These are phyloP conservation scores for Trametes villosa DNA, from an alignment of 768 basidiomycete species.

Conservation along the genomic window DNA sequence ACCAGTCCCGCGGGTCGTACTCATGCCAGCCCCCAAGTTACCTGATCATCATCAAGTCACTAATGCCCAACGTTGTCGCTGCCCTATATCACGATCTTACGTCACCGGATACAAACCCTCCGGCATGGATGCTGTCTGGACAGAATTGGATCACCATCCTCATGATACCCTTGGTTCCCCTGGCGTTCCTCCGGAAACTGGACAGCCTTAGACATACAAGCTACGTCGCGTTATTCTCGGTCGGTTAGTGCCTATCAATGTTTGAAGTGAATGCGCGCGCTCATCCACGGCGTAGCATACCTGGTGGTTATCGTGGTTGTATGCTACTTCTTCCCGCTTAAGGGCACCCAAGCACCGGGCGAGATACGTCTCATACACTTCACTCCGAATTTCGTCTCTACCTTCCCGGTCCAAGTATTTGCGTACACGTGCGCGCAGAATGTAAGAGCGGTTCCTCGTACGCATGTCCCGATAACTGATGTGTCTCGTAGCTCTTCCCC, in stretches of 20 bases:
- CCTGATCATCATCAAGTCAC: slow-evolving; percentile 88
- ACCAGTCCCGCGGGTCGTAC: not conserved
- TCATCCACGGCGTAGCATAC: slow-evolving; percentile 53
- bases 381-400: slow-evolving; percentile 77
- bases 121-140: slow-evolving; percentile 75
- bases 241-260: slow-evolving; percentile 56
- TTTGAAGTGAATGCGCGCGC: slow-evolving; percentile 8
- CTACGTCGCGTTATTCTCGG: slow-evolving; percentile 89
- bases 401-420: slow-evolving; percentile 93
- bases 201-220: slow-evolving; percentile 90
- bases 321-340: slow-evolving; percentile 77
- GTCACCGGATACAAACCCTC: slow-evolving; percentile 64
- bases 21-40: slow-evolving; percentile 52
- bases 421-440: slow-evolving; percentile 94
- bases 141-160: slow-evolving; percentile 82
- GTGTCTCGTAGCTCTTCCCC: slow-evolving; percentile 77
- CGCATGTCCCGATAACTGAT: no score
- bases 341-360: slow-evolving; percentile 64
- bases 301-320: slow-evolving; percentile 77
- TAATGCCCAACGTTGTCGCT: slow-evolving; percentile 89
- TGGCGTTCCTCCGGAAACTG: slow-evolving; percentile 81
- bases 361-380: slow-evolving; percentile 75
- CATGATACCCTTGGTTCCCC: slow-evolving; percentile 77
- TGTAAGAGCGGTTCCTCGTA: slow-evolving; percentile 46
- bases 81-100: slow-evolving; percentile 82